phyloP scores from a whole-genome alignment of 768 basidiomycete genomes.

The Artomyces pyxidatus region DNA sequence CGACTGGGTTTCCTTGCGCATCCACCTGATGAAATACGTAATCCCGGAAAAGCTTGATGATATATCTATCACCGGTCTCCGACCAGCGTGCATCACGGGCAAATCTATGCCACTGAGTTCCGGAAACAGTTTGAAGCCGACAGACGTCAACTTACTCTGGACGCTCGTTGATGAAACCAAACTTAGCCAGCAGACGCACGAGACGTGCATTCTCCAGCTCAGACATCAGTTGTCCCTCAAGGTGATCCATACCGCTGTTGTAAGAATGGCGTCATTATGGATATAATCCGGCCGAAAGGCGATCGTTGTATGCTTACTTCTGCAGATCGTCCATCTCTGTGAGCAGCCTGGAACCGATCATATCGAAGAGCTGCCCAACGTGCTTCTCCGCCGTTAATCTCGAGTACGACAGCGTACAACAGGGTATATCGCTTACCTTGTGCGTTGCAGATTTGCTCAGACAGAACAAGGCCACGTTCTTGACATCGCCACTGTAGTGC shows the following conservation, averaged over 20 bases:
- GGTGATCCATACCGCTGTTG: constrained; percentile 65
- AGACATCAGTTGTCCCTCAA: constrained; percentile 77
- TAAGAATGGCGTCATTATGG: background rate
- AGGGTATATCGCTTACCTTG: constrained; percentile 36
- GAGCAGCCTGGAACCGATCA: constrained; percentile 61
- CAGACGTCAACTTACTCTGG: constrained; percentile 84
- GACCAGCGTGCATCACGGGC: constrained; percentile 96
- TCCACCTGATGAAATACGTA: constrained; percentile 98
- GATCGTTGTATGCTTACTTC: constrained; percentile 58
- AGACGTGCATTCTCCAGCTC: constrained; percentile 94
- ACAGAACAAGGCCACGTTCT: constrained; percentile 71
- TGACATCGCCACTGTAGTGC: constrained; percentile 74
- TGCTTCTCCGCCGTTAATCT: constrained; percentile 32
- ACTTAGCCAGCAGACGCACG: constrained; percentile 83
- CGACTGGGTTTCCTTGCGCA: constrained; percentile 78
- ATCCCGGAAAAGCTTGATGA: constrained; percentile 96
- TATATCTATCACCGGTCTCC: constrained; percentile 96
- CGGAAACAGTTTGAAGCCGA: background rate
- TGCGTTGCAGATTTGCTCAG: constrained; percentile 60
- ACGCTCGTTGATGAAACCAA: constrained; percentile 98
- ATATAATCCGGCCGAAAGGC: constrained; percentile 2
- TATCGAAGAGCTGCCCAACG: constrained; percentile 74
- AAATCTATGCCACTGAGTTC: constrained; percentile 44
- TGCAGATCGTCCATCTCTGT: constrained; percentile 84
- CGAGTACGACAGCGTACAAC: background rate